Evolutionary conservation across 768 basidiomycete species (phyloP).

Genomic region (Wakefieldia striispora): DNA sequence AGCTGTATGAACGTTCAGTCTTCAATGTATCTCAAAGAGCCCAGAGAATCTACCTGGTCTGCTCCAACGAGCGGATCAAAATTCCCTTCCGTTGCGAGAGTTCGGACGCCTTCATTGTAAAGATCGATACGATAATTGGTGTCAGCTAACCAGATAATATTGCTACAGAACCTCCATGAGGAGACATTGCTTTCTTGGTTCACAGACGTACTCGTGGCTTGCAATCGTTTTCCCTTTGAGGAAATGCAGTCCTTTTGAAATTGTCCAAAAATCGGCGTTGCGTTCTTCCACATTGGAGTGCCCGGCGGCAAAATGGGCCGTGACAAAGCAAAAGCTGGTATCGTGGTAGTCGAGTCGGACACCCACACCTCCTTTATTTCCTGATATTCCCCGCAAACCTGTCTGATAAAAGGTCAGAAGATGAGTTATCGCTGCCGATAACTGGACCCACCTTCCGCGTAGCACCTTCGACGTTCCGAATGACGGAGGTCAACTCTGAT

Average conservation of each 20-base stretch:
- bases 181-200: constrained; percentile 1
- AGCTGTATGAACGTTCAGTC: constrained; percentile 47
- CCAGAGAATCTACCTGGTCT: constrained; percentile 70
- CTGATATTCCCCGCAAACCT: constrained; percentile 90
- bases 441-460: constrained; percentile 72
- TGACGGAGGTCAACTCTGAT: constrained; percentile 67
- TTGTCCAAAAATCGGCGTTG: constrained; percentile 90
- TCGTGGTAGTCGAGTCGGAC: constrained; percentile 91
- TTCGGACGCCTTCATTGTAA: constrained; percentile 76
- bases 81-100: constrained; percentile 60
- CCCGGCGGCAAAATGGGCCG: constrained; percentile 96
- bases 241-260: constrained; percentile 81
- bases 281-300: constrained; percentile 87
- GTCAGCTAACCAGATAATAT: constrained; percentile 92
- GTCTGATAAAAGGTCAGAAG: constrained; percentile 47
- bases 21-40: not conserved
- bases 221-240: constrained; percentile 84
- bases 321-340: constrained; percentile 92
- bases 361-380: constrained; percentile 95
- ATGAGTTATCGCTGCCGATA: not conserved
- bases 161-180: constrained; percentile 46
- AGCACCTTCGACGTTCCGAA: constrained; percentile 90
- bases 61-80: constrained; percentile 72
- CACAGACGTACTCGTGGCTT: constrained; percentile 76
- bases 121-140: constrained; percentile 93